phyloP scores from a whole-genome alignment of 2,329 filamentous ascomycete species.

The Endothia cerciana region DNA sequence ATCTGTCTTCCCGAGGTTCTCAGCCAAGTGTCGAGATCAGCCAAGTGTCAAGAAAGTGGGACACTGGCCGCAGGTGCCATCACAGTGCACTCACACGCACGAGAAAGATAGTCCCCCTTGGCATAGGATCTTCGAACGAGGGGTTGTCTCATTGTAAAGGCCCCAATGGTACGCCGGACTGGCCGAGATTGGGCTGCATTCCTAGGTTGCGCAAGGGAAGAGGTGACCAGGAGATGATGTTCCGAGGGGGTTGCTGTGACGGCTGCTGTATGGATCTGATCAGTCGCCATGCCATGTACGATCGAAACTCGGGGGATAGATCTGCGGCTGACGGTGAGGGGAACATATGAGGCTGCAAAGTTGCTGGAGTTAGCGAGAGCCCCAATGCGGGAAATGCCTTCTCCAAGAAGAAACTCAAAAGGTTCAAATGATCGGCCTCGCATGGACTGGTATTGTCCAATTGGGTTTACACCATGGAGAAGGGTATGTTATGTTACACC shows the following conservation, averaged over 20 bases:
- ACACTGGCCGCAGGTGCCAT: too few species aligned
- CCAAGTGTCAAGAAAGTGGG: too few species aligned
- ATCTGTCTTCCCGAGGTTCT: neutral
- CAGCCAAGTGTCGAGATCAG: too few species aligned
- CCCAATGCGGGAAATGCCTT: neutral
- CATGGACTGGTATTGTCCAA: neutral
- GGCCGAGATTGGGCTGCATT: neutral
- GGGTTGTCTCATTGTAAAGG: neutral
- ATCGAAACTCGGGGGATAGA: neutral
- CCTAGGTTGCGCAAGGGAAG: neutral
- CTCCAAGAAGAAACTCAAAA: neutral
- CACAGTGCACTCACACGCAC: neutral
- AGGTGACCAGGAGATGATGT: neutral
- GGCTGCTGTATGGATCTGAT: neutral
- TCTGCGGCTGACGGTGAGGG: neutral
- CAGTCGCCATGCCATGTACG: neutral
- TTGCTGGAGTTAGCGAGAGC: neutral
- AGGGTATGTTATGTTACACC: conserved; percentile 14
- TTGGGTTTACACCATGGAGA: neutral
- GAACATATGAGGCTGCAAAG: neutral
- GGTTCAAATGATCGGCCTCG: neutral
- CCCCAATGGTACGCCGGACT: neutral
- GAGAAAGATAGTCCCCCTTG: neutral
- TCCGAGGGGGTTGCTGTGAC: neutral
- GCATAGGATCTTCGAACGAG: neutral